Conservation (phyloP, 2,329 filamentous ascomycete genomes). For the Ceratocystis cubensis region DNA sequence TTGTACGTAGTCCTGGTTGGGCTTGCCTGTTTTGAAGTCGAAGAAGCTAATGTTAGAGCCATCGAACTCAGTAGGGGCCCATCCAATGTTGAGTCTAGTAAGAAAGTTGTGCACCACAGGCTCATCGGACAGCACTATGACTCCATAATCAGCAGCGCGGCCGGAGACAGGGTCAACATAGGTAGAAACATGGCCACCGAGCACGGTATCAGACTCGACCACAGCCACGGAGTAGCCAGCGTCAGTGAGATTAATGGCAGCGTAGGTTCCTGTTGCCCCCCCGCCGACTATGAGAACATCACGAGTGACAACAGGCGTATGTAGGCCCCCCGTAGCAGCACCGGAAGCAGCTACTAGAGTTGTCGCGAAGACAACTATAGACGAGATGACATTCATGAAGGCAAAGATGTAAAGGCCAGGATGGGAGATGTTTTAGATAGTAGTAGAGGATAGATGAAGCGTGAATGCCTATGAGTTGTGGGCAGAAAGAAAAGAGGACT, state of each 20-base stretch:
- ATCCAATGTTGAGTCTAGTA: conserved; percentile 52
- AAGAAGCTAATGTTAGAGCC: conserved; percentile 5
- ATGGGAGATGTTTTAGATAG: neutral
- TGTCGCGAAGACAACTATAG: neutral
- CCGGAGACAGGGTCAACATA: conserved; percentile 59
- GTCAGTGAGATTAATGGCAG: conserved; percentile 58
- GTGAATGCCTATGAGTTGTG: neutral
- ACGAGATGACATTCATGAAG: neutral
- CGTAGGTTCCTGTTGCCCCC: conserved; percentile 57
- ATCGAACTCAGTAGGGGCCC: neutral
- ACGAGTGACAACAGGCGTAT: conserved; percentile 36
- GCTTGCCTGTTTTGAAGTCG: conserved; percentile 11
- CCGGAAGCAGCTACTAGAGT: neutral
- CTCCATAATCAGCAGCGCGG: conserved; percentile 61
- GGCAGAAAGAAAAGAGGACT: neutral
- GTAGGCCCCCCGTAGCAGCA: conserved; percentile 14
- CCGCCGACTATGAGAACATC: conserved; percentile 59
- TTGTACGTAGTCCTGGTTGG: conserved; percentile 5
- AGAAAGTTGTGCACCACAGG: conserved; percentile 70
- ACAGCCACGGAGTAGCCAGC: conserved; percentile 58
- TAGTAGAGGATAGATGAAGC: neutral
- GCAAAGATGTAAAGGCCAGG: neutral
- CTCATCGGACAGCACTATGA: conserved; percentile 58
- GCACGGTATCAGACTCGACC: conserved; percentile 59
- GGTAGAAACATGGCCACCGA: conserved; percentile 61